Evolutionary conservation across 148 eudicot genomes (phyloP).

Genomic region (Persicaria tinctoria): DNA sequence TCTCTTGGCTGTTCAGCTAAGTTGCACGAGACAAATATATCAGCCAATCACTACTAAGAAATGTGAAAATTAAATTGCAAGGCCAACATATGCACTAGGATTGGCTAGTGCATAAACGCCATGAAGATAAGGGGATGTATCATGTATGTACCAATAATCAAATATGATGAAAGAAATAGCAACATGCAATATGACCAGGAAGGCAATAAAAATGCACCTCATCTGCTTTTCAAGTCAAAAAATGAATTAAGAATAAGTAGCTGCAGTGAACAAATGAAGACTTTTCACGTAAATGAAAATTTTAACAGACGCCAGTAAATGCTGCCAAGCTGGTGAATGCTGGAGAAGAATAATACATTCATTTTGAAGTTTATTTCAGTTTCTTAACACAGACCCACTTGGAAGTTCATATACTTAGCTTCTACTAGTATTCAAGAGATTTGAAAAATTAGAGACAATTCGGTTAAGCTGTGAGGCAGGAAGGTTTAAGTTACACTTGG

Average conservation of each 20-base stretch:
- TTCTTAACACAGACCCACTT: neutral
- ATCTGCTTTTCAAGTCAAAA: neutral
- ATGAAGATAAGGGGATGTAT: neutral
- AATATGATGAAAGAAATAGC: too few relatives aligned
- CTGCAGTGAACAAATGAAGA: too few relatives aligned
- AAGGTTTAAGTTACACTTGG: neutral
- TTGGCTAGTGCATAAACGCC: neutral
- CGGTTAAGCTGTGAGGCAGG: neutral
- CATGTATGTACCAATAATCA: neutral
- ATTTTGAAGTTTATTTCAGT: neutral
- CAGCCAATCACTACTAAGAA: neutral
- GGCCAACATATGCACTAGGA: too few relatives aligned
- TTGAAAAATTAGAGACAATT: neutral
- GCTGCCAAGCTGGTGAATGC: neutral
- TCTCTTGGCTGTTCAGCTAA: neutral
- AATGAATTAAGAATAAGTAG: neutral
- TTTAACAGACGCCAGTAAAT: neutral
- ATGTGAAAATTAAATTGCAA: neutral
- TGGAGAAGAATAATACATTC: conserved; percentile 1
- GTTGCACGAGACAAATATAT: neutral
- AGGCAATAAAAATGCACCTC: neutral
- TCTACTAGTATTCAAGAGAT: neutral
- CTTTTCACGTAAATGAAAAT: neutral
- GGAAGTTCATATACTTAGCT: neutral
- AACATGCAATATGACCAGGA: neutral